phyloP scores from a whole-genome alignment of 2,329 filamentous ascomycete genomes.

The Colletotrichum gloeosporioides region DNA sequence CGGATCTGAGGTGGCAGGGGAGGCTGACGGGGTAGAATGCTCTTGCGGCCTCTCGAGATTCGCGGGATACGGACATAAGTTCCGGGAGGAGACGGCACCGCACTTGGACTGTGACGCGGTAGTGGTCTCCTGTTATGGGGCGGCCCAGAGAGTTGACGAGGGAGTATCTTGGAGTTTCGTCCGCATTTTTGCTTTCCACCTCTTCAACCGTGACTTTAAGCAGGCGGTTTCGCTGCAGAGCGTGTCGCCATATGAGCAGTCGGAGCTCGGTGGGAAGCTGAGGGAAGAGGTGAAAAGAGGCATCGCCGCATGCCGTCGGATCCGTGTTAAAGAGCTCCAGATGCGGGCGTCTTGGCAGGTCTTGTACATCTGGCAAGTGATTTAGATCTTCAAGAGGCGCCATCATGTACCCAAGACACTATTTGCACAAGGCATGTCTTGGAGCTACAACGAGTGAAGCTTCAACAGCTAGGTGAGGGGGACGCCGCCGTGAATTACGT shows the following conservation, averaged over 20 bases:
- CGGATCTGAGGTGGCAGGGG: not conserved
- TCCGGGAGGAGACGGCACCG: not conserved
- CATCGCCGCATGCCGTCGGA: not conserved
- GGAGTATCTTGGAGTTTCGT: not conserved
- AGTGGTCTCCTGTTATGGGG: not conserved
- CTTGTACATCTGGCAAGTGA: not conserved
- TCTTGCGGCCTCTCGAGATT: not conserved
- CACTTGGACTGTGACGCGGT: not conserved
- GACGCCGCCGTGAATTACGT: not conserved
- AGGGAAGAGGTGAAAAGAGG: not conserved
- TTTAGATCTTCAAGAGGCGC: not conserved
- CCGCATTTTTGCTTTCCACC: too few relatives aligned
- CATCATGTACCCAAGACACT: not conserved
- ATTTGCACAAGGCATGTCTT: not conserved
- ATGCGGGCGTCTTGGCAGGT: not conserved
- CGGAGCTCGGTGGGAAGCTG: not conserved
- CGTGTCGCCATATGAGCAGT: not conserved
- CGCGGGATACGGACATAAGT: not conserved
- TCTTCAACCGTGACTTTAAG: not conserved
- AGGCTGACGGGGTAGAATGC: not conserved
- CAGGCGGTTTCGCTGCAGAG: not conserved
- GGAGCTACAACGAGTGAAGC: not conserved
- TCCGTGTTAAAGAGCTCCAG: conserved; percentile 7
- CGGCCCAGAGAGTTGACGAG: not conserved
- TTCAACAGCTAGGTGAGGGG: not conserved